Evolutionary conservation across 108 stramenopile species (phyloP).

Genomic region (Parietichytrium sp.): DNA sequence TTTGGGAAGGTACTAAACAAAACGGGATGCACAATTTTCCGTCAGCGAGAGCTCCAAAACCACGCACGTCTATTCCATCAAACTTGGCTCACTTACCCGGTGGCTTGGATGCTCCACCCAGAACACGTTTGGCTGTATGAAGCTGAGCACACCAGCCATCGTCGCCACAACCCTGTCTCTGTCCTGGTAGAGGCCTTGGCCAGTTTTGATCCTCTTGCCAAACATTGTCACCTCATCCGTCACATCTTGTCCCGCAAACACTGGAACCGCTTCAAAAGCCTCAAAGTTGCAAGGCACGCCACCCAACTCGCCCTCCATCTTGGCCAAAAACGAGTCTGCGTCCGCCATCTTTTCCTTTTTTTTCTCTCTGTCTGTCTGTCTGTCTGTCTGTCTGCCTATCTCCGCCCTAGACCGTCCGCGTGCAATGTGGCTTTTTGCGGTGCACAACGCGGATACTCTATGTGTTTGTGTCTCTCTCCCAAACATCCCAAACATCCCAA

Average conservation of each 20-base stretch:
- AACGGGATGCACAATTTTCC: too few species aligned
- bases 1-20: neutral
- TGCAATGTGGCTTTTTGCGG: too few species aligned
- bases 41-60: too few species aligned
- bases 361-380: too few species aligned
- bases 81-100: too few species aligned
- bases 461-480: too few species aligned
- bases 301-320: neutral
- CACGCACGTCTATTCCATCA: too few species aligned
- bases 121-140: conserved; percentile 28
- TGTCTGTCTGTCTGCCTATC: too few species aligned
- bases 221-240: neutral
- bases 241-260: conserved; percentile 33
- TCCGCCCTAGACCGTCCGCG: too few species aligned
- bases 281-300: conserved; percentile 24
- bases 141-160: neutral
- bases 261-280: neutral
- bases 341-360: too few species aligned
- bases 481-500: too few species aligned
- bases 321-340: neutral
- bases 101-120: conserved; percentile 20
- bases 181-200: conserved; percentile 13
- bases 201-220: neutral
- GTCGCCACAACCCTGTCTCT: conserved; percentile 10
- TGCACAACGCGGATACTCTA: too few species aligned